Percentiles rank a stretch among this genome's conserved stretches.
These are phyloP conservation scores for Musa itinerans DNA, from an alignment of 176 grass and related monocot genomes.

Conservation along the genomic window DNA sequence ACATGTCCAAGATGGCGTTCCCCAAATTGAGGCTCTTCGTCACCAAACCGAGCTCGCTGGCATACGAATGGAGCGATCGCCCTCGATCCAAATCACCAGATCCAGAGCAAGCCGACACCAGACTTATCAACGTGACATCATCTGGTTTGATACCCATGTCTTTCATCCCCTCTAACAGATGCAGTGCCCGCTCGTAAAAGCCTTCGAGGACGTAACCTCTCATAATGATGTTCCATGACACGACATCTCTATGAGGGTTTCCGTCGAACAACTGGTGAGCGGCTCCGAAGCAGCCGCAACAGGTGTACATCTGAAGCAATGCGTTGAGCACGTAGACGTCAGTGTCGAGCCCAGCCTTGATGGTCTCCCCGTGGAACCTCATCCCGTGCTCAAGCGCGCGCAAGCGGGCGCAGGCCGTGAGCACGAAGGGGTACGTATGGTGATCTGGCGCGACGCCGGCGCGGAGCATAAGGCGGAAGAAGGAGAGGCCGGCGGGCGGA, in stretches of 20 bases:
- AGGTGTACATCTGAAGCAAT: slow-evolving; percentile 1
- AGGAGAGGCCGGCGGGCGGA: neutral
- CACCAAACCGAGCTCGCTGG: slow-evolving; percentile 5
- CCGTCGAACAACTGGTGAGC: slow-evolving; percentile 16
- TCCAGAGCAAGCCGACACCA: slow-evolving; percentile 12
- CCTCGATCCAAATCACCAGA: slow-evolving; percentile 7
- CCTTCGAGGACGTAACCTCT: slow-evolving; percentile 2
- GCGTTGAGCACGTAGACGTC: slow-evolving; percentile 13
- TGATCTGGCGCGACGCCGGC: slow-evolving; percentile 6
- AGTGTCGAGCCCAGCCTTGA: slow-evolving; percentile 1
- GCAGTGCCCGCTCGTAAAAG: neutral
- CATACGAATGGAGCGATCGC: slow-evolving; percentile 1
- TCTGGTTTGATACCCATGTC: slow-evolving; percentile 2
- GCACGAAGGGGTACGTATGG: slow-evolving; percentile 15
- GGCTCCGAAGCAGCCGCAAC: neutral
- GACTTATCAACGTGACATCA: slow-evolving; percentile 11
- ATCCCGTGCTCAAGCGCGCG: neutral
- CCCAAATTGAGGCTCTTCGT: slow-evolving; percentile 7
- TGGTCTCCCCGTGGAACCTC: slow-evolving; percentile 7
- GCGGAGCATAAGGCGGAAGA: slow-evolving; percentile 4
- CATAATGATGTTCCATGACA: slow-evolving; percentile 14
- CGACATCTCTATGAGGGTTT: slow-evolving; percentile 10
- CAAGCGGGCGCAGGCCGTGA: slow-evolving; percentile 7
- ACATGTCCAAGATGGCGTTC: slow-evolving; percentile 14
- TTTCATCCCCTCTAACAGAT: slow-evolving; percentile 13